Evolutionary conservation across 345 rosid species (phyloP), one percentile per base, ranked within the genome.

Genomic region (Bretschneidera sinensis): DNA sequence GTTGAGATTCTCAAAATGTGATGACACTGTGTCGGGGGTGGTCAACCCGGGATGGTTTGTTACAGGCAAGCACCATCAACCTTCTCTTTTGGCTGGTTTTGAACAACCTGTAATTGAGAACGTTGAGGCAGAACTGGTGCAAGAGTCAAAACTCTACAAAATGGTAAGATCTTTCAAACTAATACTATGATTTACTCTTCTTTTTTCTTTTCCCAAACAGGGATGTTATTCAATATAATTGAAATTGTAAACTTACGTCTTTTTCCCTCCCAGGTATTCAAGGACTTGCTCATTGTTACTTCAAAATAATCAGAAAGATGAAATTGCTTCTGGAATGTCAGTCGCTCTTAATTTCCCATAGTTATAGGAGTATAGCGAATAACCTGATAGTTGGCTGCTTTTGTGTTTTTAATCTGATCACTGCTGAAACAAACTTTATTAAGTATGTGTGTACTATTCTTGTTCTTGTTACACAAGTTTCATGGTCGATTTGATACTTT

Each of bases 111-210:
- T 21, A 28, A 17, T 61, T 21, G 72, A 62, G 54, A 57, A 67
- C 1, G 60, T 70, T 5, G 66, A 31, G 23, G 56, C 45, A 51
- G 62, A 69, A 39, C 17, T 80, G 54, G 63, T 43, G 64, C 57
- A 70, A 47, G 91, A 82, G 64, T 62, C 73, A 25, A 61, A 74
- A 43, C 73, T 60, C 67, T 82, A 80, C 21, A 69, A 75, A 59
- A 75, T 24, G 67, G 91, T 78, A 78, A 72, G 49, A 53, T 51
- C 35, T n/a, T 57, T 45, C 31, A 20, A 0, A n/a, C n/a, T n/a
- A n/a, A n/a, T n/a, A n/a, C n/a, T 31, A n/a, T 22, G 23, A 24
- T 24, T 15, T 24, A 14, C 28, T 51, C 6, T 16, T 20, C 47
- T 59, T 43, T 51, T 25, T 15, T 58, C 57, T n/a, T n/a, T n/a